These are phyloP conservation scores for Auriculariales sp. DNA, from an alignment of 768 basidiomycete genomes.

Conservation along the genomic window DNA sequence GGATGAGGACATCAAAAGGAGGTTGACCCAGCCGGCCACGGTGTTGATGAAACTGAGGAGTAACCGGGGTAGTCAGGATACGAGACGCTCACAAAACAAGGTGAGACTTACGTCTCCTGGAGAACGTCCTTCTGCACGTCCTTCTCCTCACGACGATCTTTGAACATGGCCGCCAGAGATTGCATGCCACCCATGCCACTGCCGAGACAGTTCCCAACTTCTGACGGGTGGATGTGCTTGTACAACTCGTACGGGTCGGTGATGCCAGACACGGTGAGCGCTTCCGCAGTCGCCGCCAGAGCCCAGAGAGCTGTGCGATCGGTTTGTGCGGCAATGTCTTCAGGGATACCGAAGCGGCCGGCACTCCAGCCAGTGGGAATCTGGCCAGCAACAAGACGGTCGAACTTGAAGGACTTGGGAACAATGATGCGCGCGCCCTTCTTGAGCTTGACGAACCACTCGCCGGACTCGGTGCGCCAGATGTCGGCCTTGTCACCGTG, in stretches of 20 bases:
- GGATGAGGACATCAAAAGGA: slow-evolving; percentile 86
- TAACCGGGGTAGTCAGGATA: slow-evolving; percentile 4
- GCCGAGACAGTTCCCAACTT: slow-evolving; percentile 86
- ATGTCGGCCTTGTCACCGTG: slow-evolving; percentile 94
- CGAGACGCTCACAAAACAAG: neutral
- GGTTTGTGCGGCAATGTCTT: slow-evolving; percentile 87
- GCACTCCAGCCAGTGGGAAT: slow-evolving; percentile 97
- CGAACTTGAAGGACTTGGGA: slow-evolving; percentile 92
- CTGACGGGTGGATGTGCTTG: slow-evolving; percentile 90
- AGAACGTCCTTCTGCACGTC: slow-evolving; percentile 97
- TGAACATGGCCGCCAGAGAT: slow-evolving; percentile 93
- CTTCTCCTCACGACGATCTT: slow-evolving; percentile 93
- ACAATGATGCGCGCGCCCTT: slow-evolving; percentile 87
- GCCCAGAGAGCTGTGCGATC: slow-evolving; percentile 94
- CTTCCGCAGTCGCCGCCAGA: slow-evolving; percentile 85
- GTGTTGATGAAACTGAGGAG: slow-evolving; percentile 86
- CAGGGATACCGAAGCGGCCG: slow-evolving; percentile 90
- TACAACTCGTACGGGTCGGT: slow-evolving; percentile 98
- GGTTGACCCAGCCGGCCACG: slow-evolving; percentile 94
- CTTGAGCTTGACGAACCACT: slow-evolving; percentile 98
- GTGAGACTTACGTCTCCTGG: slow-evolving; percentile 75
- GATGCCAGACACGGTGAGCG: slow-evolving; percentile 91
- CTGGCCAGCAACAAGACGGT: slow-evolving; percentile 88
- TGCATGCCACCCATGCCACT: slow-evolving; percentile 96
- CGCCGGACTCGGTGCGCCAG: slow-evolving; percentile 83